Evolutionary conservation across 805 yeast genomes (phyloP).

Genomic region (Wickerhamomyces tratensis): DNA sequence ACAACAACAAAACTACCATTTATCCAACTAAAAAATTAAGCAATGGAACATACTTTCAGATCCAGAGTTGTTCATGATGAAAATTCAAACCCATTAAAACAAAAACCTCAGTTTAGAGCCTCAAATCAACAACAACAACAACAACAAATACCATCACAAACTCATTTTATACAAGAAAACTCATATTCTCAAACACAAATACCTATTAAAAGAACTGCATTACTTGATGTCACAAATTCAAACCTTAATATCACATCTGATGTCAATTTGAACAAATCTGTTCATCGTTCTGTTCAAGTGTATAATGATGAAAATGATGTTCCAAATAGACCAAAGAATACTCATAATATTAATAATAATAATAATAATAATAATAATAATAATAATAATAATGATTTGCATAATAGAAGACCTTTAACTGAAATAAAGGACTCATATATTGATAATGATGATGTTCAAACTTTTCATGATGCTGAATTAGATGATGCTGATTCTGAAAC

Average conservation of each 20-base stretch:
- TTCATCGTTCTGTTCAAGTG: constrained; percentile 13
- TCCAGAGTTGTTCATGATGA: background rate
- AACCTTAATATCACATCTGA: too few species aligned
- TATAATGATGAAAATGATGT: constrained; percentile 15
- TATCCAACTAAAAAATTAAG: too few species aligned
- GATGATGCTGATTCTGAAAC: constrained; percentile 4
- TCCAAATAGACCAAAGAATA: constrained; percentile 3
- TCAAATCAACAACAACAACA: too few species aligned
- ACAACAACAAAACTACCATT: too few species aligned
- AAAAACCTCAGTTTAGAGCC: background rate
- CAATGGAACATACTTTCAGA: background rate
- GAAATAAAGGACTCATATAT: constrained; percentile 6
- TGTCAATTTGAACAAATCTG: constrained; percentile 7
- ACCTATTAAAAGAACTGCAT: too few species aligned
- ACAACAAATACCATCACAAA: too few species aligned
- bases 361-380: too few species aligned
- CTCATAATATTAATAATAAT: too few species aligned
- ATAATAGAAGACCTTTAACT: constrained; percentile 14
- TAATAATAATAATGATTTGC: background rate
- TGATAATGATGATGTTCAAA: background rate
- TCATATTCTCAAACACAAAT: too few species aligned
- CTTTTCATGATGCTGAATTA: background rate
- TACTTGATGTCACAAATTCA: too few species aligned
- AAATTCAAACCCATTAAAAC: background rate
- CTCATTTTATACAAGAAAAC: too few species aligned